Evolutionary conservation across 2,329 filamentous ascomycete genomes (phyloP).

Genomic region (Coniochaeta prunicola): DNA sequence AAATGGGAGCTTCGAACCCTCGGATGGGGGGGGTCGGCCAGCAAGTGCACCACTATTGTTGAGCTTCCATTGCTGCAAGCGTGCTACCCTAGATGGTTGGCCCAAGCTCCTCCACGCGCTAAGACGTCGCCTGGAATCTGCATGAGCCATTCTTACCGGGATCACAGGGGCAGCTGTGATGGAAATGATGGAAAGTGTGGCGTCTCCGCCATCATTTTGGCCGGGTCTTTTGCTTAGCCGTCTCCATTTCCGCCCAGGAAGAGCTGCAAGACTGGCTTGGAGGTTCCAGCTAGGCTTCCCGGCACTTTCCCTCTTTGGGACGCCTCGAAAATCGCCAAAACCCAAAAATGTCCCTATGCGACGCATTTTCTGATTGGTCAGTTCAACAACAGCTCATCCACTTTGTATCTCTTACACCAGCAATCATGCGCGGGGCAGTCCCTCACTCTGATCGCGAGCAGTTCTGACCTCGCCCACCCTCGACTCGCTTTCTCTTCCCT

Average conservation of each 20-base stretch:
- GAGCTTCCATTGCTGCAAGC: not conserved
- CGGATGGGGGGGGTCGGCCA: not conserved
- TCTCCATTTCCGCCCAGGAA: slow-evolving; percentile 15
- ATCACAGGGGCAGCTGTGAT: not conserved
- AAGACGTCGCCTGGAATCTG: slow-evolving; percentile 1
- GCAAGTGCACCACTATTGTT: not conserved
- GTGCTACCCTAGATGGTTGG: not conserved
- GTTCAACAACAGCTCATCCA: slow-evolving; percentile 20
- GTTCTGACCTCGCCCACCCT: slow-evolving; percentile 13
- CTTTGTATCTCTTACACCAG: slow-evolving; percentile 19
- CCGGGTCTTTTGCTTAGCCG: slow-evolving; percentile 7
- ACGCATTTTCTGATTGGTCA: slow-evolving; percentile 35
- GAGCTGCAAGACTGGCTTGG: no score
- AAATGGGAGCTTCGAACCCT: not conserved
- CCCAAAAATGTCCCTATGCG: slow-evolving; percentile 16
- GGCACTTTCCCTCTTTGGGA: slow-evolving; percentile 1
- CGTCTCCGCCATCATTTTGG: slow-evolving; percentile 6
- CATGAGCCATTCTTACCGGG: not conserved
- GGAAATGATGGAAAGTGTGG: not conserved
- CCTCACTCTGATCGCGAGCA: slow-evolving; percentile 10
- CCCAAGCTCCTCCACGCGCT: not conserved
- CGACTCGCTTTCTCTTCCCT: slow-evolving; percentile 10
- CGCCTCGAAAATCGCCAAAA: slow-evolving; percentile 13
- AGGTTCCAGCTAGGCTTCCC: slow-evolving; percentile 4
- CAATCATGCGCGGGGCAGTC: slow-evolving; percentile 15